These are phyloP conservation scores for Ampelomyces quisqualis DNA, from an alignment of 2,329 filamentous ascomycete genomes.

Conservation along the genomic window DNA sequence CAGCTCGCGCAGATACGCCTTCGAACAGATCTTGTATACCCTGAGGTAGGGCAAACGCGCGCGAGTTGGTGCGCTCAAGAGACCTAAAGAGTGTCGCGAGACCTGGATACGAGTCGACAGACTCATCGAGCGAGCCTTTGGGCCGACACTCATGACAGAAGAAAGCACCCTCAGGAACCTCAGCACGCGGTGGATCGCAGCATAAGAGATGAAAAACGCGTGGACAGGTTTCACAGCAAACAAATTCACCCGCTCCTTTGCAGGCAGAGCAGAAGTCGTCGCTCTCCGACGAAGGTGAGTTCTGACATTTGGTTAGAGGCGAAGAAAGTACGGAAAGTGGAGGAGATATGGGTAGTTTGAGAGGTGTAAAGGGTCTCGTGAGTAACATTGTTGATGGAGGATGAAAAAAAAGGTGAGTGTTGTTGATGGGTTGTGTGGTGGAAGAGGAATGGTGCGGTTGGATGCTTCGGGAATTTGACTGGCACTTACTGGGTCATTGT, in stretches of 20 bases:
- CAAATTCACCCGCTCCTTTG: conserved; percentile 76
- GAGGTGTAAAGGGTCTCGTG: conserved; percentile 27
- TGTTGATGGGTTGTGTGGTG: conserved; percentile 39
- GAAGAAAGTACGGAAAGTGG: conserved; percentile 39
- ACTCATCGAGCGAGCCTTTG: conserved; percentile 29
- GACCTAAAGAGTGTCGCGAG: conserved; percentile 65
- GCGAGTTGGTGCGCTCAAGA: conserved; percentile 68
- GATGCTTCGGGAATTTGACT: conserved; percentile 47
- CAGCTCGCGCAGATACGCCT: conserved; percentile 71
- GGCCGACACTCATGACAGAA: conserved; percentile 64
- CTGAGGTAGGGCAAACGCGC: conserved; percentile 68
- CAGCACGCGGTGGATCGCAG: conserved; percentile 68
- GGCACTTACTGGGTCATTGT: conserved; percentile 56
- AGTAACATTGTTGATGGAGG: conserved; percentile 38
- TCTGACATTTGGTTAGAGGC: conserved; percentile 46
- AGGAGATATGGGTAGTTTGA: conserved; percentile 40
- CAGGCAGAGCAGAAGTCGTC: conserved; percentile 90
- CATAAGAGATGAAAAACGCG: conserved; percentile 89
- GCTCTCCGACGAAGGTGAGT: conserved; percentile 59
- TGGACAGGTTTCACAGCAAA: conserved; percentile 92
- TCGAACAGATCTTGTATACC: conserved; percentile 75
- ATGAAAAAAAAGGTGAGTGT: conserved; percentile 28
- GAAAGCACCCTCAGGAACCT: conserved; percentile 56
- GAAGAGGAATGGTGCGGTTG: conserved; percentile 44
- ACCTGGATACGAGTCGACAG: conserved; percentile 18